Evolutionary conservation across 1,284 basidiomycete genomes (phyloP).

Genomic region (Cutaneotrichosporon daszewskae): DNA sequence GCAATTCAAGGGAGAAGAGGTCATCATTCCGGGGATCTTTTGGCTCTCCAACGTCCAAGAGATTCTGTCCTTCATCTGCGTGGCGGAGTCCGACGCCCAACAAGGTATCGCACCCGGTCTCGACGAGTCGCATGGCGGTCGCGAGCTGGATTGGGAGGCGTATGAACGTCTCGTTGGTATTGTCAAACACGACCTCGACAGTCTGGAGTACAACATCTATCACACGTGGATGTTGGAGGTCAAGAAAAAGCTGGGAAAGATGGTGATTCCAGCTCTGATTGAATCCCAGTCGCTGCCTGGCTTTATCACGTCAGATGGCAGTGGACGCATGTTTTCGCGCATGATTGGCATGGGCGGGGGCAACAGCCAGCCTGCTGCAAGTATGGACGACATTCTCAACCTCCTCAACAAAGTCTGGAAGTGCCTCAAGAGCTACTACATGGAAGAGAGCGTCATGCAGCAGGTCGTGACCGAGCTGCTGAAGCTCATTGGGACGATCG

Average conservation of each 20-base stretch:
- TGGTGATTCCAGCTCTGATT: slow-evolving; percentile 97
- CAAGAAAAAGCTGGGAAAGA: slow-evolving; percentile 93
- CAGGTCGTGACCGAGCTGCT: slow-evolving; percentile 95
- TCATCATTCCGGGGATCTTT: slow-evolving; percentile 93
- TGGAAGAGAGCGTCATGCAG: slow-evolving; percentile 95
- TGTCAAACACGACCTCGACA: slow-evolving; percentile 98
- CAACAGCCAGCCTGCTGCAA: slow-evolving; percentile 73
- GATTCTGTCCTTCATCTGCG: slow-evolving; percentile 96
- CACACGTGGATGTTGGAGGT: slow-evolving; percentile 99
- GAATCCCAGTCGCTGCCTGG: slow-evolving; percentile 97
- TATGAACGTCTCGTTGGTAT: slow-evolving; percentile 95
- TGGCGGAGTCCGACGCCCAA: slow-evolving; percentile 96
- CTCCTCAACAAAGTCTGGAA: slow-evolving; percentile 98
- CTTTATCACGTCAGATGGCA: slow-evolving; percentile 90
- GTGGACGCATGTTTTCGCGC: slow-evolving; percentile 85
- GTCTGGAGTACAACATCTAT: slow-evolving; percentile 98
- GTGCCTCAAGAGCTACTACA: slow-evolving; percentile 96
- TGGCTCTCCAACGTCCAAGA: slow-evolving; percentile 99
- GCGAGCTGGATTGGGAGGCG: slow-evolving; percentile 93
- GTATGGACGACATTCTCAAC: slow-evolving; percentile 98
- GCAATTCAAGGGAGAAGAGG: slow-evolving; percentile 83
- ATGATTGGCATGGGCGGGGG: slow-evolving; percentile 68
- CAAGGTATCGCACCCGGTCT: slow-evolving; percentile 96
- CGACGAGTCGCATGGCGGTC: slow-evolving; percentile 86
- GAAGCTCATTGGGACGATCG: slow-evolving; percentile 93